These are phyloP conservation scores for Penicillium sp. DNA, from an alignment of 2,329 filamentous ascomycete genomes.

Conservation along the genomic window DNA sequence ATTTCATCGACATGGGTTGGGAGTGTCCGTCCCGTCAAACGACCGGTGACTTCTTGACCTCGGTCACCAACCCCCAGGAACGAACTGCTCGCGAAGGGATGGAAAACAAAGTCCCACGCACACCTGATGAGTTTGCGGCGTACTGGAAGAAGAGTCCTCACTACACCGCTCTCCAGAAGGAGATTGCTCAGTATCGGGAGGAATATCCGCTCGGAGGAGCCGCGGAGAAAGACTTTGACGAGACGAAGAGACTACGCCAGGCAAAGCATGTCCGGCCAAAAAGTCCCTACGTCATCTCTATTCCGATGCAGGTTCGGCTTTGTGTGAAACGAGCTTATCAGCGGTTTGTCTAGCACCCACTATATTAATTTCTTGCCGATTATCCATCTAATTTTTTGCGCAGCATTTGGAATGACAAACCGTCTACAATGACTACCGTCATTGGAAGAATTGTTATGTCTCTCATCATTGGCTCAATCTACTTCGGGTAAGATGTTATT, in stretches of 20 bases:
- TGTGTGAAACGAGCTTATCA: conserved; percentile 79
- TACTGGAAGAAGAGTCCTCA: conserved; percentile 46
- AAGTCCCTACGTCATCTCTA: conserved; percentile 74
- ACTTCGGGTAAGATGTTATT: conserved; percentile 26
- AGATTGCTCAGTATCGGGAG: conserved; percentile 35
- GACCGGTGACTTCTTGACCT: conserved; percentile 68
- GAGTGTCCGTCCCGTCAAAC: conserved; percentile 65
- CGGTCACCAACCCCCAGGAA: conserved; percentile 64
- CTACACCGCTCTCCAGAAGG: conserved; percentile 31
- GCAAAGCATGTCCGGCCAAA: conserved; percentile 39
- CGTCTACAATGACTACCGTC: conserved; percentile 65
- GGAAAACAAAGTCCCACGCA: conserved; percentile 62
- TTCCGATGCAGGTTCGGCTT: conserved; percentile 71
- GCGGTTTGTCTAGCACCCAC: conserved; percentile 43
- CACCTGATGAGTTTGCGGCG: conserved; percentile 64
- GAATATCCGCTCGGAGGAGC: conserved; percentile 35
- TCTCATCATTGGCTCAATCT: conserved; percentile 67
- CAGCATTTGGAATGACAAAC: conserved; percentile 70
- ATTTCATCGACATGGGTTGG: conserved; percentile 69
- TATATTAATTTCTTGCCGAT: not conserved
- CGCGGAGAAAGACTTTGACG: conserved; percentile 31
- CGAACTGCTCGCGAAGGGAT: conserved; percentile 57
- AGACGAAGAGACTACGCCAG: conserved; percentile 33
- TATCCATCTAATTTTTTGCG: conserved; percentile 11
- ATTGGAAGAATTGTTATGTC: conserved; percentile 70